A percentile compares a stretch with the other conserved stretches of the same genome.
phyloP scores from a whole-genome alignment of 352 stramenopile species.

The Globisporangium nunn region DNA sequence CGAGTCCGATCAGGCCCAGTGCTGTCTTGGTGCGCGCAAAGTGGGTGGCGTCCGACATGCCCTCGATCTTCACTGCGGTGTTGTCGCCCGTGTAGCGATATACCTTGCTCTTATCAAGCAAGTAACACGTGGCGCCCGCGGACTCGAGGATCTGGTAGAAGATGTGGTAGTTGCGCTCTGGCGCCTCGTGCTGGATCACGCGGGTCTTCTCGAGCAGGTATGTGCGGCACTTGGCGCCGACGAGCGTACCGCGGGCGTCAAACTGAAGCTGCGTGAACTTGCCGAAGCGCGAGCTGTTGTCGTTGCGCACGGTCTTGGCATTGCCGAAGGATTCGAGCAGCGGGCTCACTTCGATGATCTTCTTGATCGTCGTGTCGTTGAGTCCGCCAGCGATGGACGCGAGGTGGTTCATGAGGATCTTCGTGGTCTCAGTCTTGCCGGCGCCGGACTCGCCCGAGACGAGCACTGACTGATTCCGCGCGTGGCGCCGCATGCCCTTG shows the following conservation, averaged over 20 bases:
- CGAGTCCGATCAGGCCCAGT: conserved; percentile 78
- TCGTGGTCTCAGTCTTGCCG: conserved; percentile 86
- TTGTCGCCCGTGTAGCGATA: conserved; percentile 70
- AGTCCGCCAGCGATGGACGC: conserved; percentile 56
- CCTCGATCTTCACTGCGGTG: conserved; percentile 61
- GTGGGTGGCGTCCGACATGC: conserved; percentile 63
- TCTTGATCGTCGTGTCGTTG: conserved; percentile 72
- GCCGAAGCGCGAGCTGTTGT: conserved; percentile 42
- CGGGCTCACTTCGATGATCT: conserved; percentile 79
- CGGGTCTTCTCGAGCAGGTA: conserved; percentile 97
- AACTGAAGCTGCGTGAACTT: conserved; percentile 62
- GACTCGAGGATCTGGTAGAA: conserved; percentile 85
- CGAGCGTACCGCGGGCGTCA: conserved; percentile 59
- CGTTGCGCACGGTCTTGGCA: conserved; percentile 43
- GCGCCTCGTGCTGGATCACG: conserved; percentile 90
- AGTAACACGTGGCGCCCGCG: conserved; percentile 31
- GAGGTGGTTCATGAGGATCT: conserved; percentile 88
- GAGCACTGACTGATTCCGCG: conserved; percentile 79
- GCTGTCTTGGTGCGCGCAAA: conserved; percentile 78
- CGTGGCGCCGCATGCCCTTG: conserved; percentile 61
- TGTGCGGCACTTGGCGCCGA: conserved; percentile 92
- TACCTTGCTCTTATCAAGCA: conserved; percentile 37
- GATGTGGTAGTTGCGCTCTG: conserved; percentile 96
- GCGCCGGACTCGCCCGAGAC: conserved; percentile 83
- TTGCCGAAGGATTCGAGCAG: conserved; percentile 84